Conservation (phyloP, 768 basidiomycete species). For the Lentinula sp. region DNA sequence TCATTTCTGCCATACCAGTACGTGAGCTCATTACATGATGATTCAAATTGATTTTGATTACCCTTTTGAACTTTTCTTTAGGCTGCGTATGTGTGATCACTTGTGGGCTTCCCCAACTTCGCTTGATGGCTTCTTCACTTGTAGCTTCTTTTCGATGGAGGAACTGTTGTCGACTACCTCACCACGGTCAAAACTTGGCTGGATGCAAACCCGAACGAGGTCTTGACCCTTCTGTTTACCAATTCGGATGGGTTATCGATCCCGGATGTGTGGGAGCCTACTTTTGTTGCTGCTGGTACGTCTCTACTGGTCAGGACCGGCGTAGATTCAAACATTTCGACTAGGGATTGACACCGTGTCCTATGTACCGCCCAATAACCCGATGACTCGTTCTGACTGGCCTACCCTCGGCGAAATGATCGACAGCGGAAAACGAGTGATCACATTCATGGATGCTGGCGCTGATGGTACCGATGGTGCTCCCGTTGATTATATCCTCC, state of each 20-base stretch:
- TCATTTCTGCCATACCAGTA: conserved; percentile 66
- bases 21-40: conserved; percentile 15
- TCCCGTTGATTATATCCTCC: conserved; percentile 27
- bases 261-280: conserved; percentile 24
- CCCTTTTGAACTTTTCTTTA: conserved; percentile 9
- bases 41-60: background rate
- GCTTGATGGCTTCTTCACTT: conserved; percentile 11
- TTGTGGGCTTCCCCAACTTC: background rate
- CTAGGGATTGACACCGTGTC: conserved; percentile 21
- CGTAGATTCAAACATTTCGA: background rate
- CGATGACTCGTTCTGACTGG: conserved; percentile 28
- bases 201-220: conserved; percentile 38
- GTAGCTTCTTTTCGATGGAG: conserved; percentile 45
- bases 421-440: conserved; percentile 35
- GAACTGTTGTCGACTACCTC: conserved; percentile 28
- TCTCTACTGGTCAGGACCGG: background rate
- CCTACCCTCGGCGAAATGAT: conserved; percentile 44
- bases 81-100: conserved; percentile 26
- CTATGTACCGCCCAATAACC: conserved; percentile 28
- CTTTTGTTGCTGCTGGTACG: conserved; percentile 28
- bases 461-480: conserved; percentile 16
- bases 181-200: conserved; percentile 30
- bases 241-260: conserved; percentile 35
- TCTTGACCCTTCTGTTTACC: conserved; percentile 41
- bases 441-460: conserved; percentile 43